Evolutionary conservation across 805 yeast genomes (phyloP).

Genomic region (Metschnikowia bowlesiae): DNA sequence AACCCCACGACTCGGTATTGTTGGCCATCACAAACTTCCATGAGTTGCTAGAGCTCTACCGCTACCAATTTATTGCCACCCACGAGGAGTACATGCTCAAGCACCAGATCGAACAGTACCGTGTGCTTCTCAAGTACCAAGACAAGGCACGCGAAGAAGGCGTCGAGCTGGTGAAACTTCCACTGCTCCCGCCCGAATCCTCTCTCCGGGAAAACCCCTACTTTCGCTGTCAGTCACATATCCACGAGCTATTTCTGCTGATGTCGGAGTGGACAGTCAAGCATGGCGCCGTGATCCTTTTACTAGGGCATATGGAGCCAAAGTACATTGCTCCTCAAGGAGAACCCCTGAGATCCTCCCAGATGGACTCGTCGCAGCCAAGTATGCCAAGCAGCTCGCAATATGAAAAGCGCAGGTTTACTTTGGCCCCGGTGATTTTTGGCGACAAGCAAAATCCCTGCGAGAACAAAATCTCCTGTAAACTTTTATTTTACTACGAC

Average conservation of each 20-base stretch:
- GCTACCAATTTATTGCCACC: slow-evolving; percentile 27
- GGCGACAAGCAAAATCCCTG: slow-evolving; percentile 9
- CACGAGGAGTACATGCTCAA: slow-evolving; percentile 32
- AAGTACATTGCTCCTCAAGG: slow-evolving; percentile 13
- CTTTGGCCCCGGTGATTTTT: slow-evolving; percentile 9
- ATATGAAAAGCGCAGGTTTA: slow-evolving; percentile 1
- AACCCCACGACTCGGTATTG: slow-evolving; percentile 14
- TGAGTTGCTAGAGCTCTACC: slow-evolving; percentile 33
- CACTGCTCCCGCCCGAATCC: slow-evolving; percentile 29
- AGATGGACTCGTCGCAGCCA: slow-evolving; percentile 3
- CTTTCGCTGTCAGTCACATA: slow-evolving; percentile 28
- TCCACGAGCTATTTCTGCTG: slow-evolving; percentile 22
- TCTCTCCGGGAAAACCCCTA: slow-evolving; percentile 28
- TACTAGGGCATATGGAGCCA: slow-evolving; percentile 31
- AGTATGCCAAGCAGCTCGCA: not conserved
- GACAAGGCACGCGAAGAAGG: slow-evolving; percentile 24
- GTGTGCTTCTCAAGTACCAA: slow-evolving; percentile 16
- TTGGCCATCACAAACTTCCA: slow-evolving; percentile 31
- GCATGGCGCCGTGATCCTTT: slow-evolving; percentile 23
- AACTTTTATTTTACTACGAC: slow-evolving; percentile 32
- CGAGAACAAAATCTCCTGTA: slow-evolving; percentile 17
- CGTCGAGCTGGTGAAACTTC: slow-evolving; percentile 17
- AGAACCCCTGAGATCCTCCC: not conserved
- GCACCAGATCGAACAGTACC: slow-evolving; percentile 27
- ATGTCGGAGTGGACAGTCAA: slow-evolving; percentile 22